Evolutionary conservation across 2,329 filamentous ascomycete genomes (phyloP).

Genomic region (Colletotrichum kahawae): DNA sequence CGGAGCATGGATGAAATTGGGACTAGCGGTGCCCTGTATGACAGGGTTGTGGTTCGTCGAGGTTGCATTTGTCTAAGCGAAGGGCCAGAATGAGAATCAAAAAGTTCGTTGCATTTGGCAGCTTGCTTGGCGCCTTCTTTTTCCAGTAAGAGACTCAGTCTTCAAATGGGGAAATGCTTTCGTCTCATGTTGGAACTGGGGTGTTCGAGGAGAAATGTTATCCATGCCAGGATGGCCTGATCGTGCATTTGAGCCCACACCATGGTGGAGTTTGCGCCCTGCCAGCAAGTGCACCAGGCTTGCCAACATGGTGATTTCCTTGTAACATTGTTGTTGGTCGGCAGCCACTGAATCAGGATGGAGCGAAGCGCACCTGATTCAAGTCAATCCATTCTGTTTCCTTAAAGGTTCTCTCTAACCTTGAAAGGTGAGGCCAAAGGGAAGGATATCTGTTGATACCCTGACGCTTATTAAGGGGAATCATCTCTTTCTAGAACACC

Average conservation of each 20-base stretch:
- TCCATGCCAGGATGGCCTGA: background rate
- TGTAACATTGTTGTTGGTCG: background rate
- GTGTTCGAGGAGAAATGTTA: background rate
- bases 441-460: background rate
- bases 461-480: background rate
- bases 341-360: background rate
- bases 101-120: constrained; percentile 1
- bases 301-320: background rate
- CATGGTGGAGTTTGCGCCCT: background rate
- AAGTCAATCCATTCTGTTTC: background rate
- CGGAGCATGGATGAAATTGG: background rate
- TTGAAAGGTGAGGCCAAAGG: background rate
- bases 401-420: background rate
- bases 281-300: background rate
- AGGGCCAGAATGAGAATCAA: background rate
- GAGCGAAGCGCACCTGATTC: background rate
- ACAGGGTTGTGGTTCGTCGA: background rate
- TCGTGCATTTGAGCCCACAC: background rate
- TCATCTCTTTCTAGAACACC: background rate
- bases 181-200: background rate
- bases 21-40: background rate
- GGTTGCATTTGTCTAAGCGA: constrained; percentile 11
- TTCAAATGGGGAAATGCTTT: background rate
- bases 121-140: constrained; percentile 4
- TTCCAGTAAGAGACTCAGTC: background rate